Percentiles rank a stretch among this genome's conserved stretches.
Conservation (phyloP, 495 filamentous ascomycete genomes). For the Parathielavia hyrcaniae region DNA sequence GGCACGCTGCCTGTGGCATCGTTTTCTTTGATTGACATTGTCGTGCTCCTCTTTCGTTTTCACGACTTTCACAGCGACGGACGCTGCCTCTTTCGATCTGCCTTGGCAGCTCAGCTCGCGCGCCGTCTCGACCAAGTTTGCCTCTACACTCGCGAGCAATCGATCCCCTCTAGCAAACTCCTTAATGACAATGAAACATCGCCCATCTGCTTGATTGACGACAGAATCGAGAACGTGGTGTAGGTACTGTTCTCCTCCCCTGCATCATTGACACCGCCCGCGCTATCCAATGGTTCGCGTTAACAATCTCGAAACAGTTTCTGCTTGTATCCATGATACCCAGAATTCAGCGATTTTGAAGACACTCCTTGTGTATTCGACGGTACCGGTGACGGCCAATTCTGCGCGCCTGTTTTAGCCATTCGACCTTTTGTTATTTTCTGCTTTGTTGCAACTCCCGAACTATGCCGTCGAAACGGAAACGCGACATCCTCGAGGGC, state of each 20-base stretch:
- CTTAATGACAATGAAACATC: not conserved
- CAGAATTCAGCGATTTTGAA: not conserved
- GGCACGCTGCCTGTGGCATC: not conserved
- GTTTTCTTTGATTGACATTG: not conserved
- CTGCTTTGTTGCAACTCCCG: not conserved
- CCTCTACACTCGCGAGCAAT: not conserved
- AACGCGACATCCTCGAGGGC: slow-evolving; percentile 51
- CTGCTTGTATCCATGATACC: not conserved
- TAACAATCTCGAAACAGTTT: slow-evolving; percentile 1
- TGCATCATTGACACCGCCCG: not conserved
- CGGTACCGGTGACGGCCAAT: not conserved
- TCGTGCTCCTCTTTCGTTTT: not conserved
- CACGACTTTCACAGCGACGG: not conserved
- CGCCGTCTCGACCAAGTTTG: not conserved
- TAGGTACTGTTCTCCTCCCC: not conserved
- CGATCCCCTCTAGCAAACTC: not conserved
- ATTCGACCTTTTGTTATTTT: not conserved
- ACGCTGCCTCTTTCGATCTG: not conserved
- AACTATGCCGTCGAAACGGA: slow-evolving; percentile 51
- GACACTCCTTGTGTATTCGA: not conserved
- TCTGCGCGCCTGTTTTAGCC: not conserved
- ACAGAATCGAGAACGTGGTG: not conserved
- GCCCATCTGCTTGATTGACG: not conserved
- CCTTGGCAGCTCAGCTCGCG: not conserved
- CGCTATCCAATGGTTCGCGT: not conserved